A percentile compares a stretch with the other conserved stretches of the same genome.
Conservation (phyloP, 495 filamentous ascomycete species). For the Trichoderma parareesei region DNA sequence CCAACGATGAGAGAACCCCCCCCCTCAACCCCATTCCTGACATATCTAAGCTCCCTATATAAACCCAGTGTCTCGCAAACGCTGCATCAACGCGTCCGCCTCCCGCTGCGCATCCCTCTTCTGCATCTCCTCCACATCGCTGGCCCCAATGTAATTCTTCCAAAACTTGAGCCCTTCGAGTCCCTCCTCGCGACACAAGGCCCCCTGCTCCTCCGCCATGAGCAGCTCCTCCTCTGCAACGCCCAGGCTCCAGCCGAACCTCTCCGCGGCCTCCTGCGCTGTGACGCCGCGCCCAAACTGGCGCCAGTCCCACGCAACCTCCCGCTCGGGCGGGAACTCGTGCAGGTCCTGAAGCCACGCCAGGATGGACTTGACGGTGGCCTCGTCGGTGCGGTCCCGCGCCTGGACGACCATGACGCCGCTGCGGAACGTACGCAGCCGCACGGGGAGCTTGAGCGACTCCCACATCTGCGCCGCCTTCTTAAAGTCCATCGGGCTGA, state of each 20-base stretch:
- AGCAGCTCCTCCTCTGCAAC: constrained; percentile 92
- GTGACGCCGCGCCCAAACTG: constrained; percentile 77
- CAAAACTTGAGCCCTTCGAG: constrained; percentile 78
- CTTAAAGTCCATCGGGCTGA: constrained; percentile 86
- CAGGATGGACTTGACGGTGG: constrained; percentile 68
- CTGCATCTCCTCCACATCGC: constrained; percentile 20
- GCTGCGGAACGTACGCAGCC: constrained; percentile 80
- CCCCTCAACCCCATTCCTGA: too few species aligned
- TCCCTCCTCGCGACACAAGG: constrained; percentile 73
- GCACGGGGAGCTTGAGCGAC: constrained; percentile 76
- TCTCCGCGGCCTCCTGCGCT: constrained; percentile 79
- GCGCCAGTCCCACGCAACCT: constrained; percentile 66
- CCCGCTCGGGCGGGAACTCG: constrained; percentile 50
- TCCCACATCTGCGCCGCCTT: constrained; percentile 85
- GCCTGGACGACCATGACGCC: constrained; percentile 89
- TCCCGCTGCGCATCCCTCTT: neutral
- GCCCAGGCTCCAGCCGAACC: constrained; percentile 97
- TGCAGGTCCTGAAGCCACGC: constrained; percentile 72
- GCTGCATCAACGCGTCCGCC: constrained; percentile 2
- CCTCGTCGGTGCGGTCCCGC: constrained; percentile 81
- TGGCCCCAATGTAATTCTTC: constrained; percentile 55
- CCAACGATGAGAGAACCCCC: too few species aligned
- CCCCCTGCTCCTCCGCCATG: constrained; percentile 88
- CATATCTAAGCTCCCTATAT: neutral
- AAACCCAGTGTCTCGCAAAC: constrained; percentile 6